A percentile compares a stretch with the other conserved stretches of the same genome.
These are phyloP conservation scores for Triadica sebifera DNA, from an alignment of 345 rosid genomes.

Conservation along the genomic window DNA sequence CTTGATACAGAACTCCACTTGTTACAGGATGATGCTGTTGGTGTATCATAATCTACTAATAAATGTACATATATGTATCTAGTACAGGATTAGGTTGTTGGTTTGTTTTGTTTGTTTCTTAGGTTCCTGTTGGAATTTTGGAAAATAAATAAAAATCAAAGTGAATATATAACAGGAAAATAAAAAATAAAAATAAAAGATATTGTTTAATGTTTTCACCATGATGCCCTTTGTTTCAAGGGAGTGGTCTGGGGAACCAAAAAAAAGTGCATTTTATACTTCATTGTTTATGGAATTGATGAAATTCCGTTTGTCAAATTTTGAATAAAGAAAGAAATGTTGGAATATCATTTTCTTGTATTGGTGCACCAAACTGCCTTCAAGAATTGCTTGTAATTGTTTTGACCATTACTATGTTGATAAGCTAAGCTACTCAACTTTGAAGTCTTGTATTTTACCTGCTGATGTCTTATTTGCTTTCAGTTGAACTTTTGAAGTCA, in stretches of 20 bases:
- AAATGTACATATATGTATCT: slow-evolving; percentile 17
- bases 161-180: background rate
- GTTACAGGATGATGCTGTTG: slow-evolving; percentile 30
- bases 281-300: slow-evolving; percentile 19
- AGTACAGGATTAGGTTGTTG: slow-evolving; percentile 23
- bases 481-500: background rate
- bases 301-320: slow-evolving; percentile 19
- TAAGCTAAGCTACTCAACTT: slow-evolving; percentile 10
- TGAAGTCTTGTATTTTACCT: background rate
- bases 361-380: slow-evolving; percentile 19
- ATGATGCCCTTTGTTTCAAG: no score
- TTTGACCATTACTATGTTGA: background rate
- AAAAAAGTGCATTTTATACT: slow-evolving; percentile 12
- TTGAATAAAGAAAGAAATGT: slow-evolving; percentile 29
- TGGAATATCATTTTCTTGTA: slow-evolving; percentile 34
- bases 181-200: background rate
- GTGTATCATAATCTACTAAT: slow-evolving; percentile 24
- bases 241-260: no score
- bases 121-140: slow-evolving; percentile 21
- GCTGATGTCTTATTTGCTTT: slow-evolving; percentile 6
- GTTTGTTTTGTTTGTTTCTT: background rate
- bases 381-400: slow-evolving; percentile 7
- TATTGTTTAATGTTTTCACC: no score
- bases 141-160: slow-evolving; percentile 10
- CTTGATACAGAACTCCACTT: slow-evolving; percentile 44